Conservation (phyloP, 495 filamentous ascomycete species). For the Penicillium angulare region DNA sequence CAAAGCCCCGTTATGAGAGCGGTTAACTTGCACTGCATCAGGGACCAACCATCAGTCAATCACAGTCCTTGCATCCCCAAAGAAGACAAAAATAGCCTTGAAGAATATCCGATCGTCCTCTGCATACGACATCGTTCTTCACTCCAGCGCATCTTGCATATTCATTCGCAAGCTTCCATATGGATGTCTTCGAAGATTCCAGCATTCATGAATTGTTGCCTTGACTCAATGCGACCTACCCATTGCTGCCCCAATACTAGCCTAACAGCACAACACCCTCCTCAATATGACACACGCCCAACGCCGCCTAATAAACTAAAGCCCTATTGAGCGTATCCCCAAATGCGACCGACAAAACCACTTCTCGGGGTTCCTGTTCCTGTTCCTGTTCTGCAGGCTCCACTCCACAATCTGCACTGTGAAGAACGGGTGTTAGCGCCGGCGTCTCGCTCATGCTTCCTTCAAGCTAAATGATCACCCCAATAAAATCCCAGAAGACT, state of each 20-base stretch:
- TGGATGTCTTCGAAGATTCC: neutral
- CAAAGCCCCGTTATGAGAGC: neutral
- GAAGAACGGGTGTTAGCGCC: slow-evolving; percentile 10
- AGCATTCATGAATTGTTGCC: neutral
- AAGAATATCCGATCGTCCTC: no score
- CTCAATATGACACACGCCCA: neutral
- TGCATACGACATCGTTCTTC: no score
- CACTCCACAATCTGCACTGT: slow-evolving; percentile 6
- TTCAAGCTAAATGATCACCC: neutral
- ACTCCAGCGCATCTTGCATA: no score
- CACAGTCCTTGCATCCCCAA: no score
- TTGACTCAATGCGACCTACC: neutral
- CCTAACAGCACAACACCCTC: neutral
- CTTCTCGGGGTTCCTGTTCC: neutral
- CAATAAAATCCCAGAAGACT: neutral
- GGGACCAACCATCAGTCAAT: no score
- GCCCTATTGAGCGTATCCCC: neutral
- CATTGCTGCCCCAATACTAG: neutral
- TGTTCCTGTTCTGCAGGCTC: neutral
- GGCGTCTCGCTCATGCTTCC: slow-evolving; percentile 14
- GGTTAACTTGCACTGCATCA: neutral
- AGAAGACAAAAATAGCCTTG: no score
- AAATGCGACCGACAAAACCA: no score
- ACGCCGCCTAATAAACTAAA: neutral
- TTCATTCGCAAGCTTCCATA: no score